A percentile compares a stretch with the other conserved stretches of the same genome.
These are phyloP conservation scores for Diaporthe vexans DNA, from an alignment of 2,329 filamentous ascomycete species.

Conservation along the genomic window DNA sequence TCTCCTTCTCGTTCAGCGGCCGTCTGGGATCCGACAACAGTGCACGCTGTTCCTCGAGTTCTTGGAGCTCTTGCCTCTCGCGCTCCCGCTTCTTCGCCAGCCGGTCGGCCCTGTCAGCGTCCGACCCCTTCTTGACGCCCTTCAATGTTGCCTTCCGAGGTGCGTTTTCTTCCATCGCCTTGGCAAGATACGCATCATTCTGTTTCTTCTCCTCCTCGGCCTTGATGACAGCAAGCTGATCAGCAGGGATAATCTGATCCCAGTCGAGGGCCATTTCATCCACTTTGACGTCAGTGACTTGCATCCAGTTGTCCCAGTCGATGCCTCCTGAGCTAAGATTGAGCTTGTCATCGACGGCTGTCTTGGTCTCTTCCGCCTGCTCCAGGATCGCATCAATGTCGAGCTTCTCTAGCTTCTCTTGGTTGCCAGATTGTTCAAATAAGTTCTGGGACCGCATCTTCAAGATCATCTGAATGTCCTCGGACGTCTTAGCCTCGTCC, in stretches of 20 bases:
- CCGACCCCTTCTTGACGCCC: conserved; percentile 63
- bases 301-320: conserved; percentile 93
- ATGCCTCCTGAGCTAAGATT: conserved; percentile 89
- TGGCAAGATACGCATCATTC: conserved; percentile 85
- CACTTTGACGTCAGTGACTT: conserved; percentile 98
- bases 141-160: conserved; percentile 80
- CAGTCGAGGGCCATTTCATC: conserved; percentile 85
- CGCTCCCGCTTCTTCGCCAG: conserved; percentile 76
- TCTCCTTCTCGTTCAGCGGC: conserved; percentile 93
- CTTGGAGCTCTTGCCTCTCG: conserved; percentile 78
- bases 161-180: conserved; percentile 86
- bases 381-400: conserved; percentile 98
- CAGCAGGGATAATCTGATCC: conserved; percentile 98
- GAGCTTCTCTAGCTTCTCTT: conserved; percentile 95
- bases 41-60: conserved; percentile 80
- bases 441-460: conserved; percentile 99
- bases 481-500: conserved; percentile 88
- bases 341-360: conserved; percentile 93
- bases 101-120: conserved; percentile 75
- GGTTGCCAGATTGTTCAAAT: conserved; percentile 97
- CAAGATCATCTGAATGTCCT: conserved; percentile 95
- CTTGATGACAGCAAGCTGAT: conserved; percentile 90
- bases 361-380: conserved; percentile 97
- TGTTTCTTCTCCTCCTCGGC: conserved; percentile 88
- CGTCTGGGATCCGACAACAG: conserved; percentile 86